Evolutionary conservation across 2,329 filamentous ascomycete genomes (phyloP), one percentile per base, ranked within the genome.

Genomic region (Periconia sp.): DNA sequence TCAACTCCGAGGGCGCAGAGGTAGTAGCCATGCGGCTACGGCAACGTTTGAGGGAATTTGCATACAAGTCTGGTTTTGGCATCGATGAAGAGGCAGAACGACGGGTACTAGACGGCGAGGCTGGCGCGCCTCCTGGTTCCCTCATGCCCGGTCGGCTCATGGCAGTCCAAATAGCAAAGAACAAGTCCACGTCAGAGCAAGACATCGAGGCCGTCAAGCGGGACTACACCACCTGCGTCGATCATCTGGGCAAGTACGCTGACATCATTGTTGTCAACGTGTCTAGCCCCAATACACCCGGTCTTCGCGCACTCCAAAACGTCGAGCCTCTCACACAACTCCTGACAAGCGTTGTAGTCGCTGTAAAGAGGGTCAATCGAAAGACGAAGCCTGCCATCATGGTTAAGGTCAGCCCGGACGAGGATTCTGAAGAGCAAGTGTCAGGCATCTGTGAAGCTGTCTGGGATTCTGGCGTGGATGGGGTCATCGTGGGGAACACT

Each of bases 181-280:
- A 97, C 75, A 97, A 96, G 77, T 79, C 83, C 33, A 99, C 94
- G 0, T 84, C 90, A 15, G 92, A 95, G 65, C 78, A 79, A 34
- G 89, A 97, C 64, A 86, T 96, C 47, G 82, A 87, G 29, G 92
- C 91, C 22, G 87, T 97, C 12, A 83, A 80, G 36, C 79, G 81
- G 17, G 82, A 87, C 58, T 96, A 97, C 65, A 88, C 94, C n/a
- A 89, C 88, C 69, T 96, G 92, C 60, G 92, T 96, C 3, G 78
- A 87, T 40, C 80, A 85, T 32, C 76, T 99, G 25, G 94, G 87
- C 4, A 86, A 81, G 36, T 99, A 96, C 66, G 91, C 94, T 9
- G 94, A 99, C 62, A 87, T 99, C 24, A 75, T 99, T n/a, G 92
- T 97, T 6, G 94, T 99, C 63, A 99, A 99, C 61, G 94, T 99